Percentiles rank a stretch among this genome's conserved stretches.
Evolutionary conservation across 805 yeast species (phyloP).

Genomic region (Kodamaea leandrae): DNA sequence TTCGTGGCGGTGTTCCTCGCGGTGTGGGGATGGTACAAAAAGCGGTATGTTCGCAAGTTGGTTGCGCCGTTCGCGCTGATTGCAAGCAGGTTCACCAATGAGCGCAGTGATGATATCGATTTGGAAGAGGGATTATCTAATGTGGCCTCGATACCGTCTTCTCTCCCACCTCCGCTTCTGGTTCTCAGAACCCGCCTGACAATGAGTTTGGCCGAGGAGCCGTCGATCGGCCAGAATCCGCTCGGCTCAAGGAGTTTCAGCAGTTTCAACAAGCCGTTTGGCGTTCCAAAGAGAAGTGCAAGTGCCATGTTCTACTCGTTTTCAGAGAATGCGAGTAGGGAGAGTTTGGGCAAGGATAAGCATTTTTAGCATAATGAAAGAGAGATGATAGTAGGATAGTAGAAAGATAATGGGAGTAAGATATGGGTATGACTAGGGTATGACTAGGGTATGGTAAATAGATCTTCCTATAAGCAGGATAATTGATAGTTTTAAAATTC

Average conservation of each 20-base stretch:
- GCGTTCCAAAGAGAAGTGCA: constrained; percentile 25
- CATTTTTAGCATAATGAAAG: background rate
- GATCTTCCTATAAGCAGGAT: too few relatives aligned
- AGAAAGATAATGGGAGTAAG: background rate
- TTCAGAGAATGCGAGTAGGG: constrained; percentile 22
- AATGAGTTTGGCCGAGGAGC: constrained; percentile 25
- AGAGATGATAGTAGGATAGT: constrained; percentile 3
- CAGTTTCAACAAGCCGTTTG: constrained; percentile 39
- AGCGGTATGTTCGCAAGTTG: background rate
- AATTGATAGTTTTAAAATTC: too few relatives aligned
- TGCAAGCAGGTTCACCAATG: background rate
- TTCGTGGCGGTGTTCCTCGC: background rate
- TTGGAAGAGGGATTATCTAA: constrained; percentile 36
- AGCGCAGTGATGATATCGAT: constrained; percentile 8
- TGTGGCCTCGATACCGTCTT: constrained; percentile 8
- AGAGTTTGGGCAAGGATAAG: constrained; percentile 21
- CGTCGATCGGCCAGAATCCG: constrained; percentile 11
- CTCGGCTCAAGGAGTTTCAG: constrained; percentile 13
- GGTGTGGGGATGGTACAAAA: background rate
- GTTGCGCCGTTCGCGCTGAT: background rate
- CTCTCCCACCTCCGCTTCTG: constrained; percentile 11
- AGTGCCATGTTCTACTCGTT: constrained; percentile 9
- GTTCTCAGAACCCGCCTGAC: constrained; percentile 39
- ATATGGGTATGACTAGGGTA: too few relatives aligned
- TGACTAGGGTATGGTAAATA: too few relatives aligned